Evolutionary conservation across 306 rosid species (phyloP).

Genomic region (Pyrus communis): DNA sequence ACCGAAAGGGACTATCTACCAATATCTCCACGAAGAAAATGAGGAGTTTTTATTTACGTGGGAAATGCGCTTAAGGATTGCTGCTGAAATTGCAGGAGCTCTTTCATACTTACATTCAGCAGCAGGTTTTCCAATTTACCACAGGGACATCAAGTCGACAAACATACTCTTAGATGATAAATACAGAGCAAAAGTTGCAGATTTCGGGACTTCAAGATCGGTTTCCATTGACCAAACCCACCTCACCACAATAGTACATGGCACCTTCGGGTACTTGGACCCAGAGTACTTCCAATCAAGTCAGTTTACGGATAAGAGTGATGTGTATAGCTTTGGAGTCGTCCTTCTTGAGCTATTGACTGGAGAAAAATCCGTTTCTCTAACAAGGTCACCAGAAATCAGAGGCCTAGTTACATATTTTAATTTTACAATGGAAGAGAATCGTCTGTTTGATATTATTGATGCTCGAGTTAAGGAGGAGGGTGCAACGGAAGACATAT

Average conservation of each 20-base stretch:
- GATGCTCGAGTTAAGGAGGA: conserved; percentile 2
- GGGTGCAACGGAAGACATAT: background rate
- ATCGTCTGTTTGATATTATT: background rate
- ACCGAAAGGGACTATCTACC: background rate
- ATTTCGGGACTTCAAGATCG: conserved; percentile 22
- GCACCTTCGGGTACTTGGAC: conserved; percentile 26
- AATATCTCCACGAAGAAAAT: background rate
- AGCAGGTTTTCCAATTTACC: conserved; percentile 11
- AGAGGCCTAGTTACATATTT: conserved; percentile 7
- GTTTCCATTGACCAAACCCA: conserved; percentile 19
- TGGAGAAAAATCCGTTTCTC: conserved; percentile 7
- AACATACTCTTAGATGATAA: conserved; percentile 19
- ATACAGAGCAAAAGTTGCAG: conserved; percentile 19
- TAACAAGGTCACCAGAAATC: background rate
- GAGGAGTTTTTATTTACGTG: background rate
- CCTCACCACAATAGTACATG: conserved; percentile 10
- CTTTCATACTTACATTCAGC: conserved; percentile 14
- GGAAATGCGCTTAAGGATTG: background rate
- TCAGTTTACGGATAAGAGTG: conserved; percentile 21
- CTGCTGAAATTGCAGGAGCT: background rate
- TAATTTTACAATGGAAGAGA: background rate
- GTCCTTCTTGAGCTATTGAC: conserved; percentile 19
- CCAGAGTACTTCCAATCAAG: conserved; percentile 18
- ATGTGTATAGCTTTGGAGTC: conserved; percentile 22
- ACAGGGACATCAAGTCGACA: conserved; percentile 17